These are phyloP conservation scores for Pythium vanterpoolii DNA, from an alignment of 352 stramenopile species.

Conservation along the genomic window DNA sequence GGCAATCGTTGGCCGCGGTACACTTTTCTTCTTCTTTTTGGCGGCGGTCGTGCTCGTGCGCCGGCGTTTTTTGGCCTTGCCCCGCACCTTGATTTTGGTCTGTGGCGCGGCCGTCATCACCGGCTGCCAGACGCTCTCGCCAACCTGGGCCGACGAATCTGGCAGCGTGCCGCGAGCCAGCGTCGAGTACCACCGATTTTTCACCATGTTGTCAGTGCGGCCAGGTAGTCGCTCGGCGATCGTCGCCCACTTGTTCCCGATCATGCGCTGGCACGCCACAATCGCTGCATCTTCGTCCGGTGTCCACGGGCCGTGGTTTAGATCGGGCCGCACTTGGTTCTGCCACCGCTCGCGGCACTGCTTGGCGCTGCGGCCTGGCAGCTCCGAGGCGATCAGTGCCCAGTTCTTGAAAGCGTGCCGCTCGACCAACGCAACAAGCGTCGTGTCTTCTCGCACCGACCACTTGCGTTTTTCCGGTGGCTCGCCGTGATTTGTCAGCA, in stretches of 20 bases:
- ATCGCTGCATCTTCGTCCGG: constrained; percentile 24
- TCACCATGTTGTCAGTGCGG: constrained; percentile 56
- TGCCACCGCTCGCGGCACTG: constrained; percentile 64
- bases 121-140: background rate
- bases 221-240: constrained; percentile 41
- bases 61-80: constrained; percentile 2
- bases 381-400: constrained; percentile 49
- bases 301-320: constrained; percentile 27
- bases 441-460: constrained; percentile 41
- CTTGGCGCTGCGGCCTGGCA: constrained; percentile 61
- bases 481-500: constrained; percentile 34
- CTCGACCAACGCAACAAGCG: constrained; percentile 34
- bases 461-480: constrained; percentile 30
- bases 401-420: constrained; percentile 46
- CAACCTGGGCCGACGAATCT: background rate
- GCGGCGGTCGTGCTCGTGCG: background rate
- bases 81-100: too few species aligned
- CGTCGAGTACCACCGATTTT: constrained; percentile 52
- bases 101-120: background rate
- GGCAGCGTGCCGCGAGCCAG: background rate
- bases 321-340: constrained; percentile 21
- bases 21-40: background rate
- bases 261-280: constrained; percentile 13
- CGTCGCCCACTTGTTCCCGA: constrained; percentile 52
- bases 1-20: background rate